Conservation (phyloP, 225 moss, liverwort and hornwort genomes). For the Takakia lepidozioides region DNA sequence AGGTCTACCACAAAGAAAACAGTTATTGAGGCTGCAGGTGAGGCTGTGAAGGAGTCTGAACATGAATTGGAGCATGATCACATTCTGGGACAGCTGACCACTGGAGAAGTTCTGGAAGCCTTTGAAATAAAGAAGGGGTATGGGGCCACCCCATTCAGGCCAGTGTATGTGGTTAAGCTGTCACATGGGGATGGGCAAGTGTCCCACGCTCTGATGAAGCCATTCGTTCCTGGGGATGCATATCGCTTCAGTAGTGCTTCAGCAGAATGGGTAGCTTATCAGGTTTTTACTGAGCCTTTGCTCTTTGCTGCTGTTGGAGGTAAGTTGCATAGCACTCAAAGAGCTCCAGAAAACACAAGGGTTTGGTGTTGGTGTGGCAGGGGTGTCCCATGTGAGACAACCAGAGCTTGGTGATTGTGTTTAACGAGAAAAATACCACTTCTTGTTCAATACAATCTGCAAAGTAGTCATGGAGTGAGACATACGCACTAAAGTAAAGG, state of each 20-base stretch:
- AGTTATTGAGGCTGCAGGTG: background rate
- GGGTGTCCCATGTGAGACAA: too few species aligned
- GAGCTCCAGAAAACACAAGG: too few species aligned
- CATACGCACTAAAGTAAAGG: too few species aligned
- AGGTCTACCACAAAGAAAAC: conserved; percentile 1
- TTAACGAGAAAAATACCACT: too few species aligned
- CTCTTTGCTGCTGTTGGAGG: too few species aligned
- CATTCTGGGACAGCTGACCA: conserved; percentile 25
- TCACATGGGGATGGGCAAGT: conserved; percentile 20
- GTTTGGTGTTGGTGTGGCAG: too few species aligned
- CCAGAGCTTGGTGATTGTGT: too few species aligned
- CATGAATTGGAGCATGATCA: conserved; percentile 21
- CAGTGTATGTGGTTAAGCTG: conserved; percentile 39
- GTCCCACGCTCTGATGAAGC: conserved; percentile 52
- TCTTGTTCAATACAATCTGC: too few species aligned
- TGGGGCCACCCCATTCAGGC: conserved; percentile 48
- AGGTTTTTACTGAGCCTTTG: conserved; percentile 28
- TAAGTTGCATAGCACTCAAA: too few species aligned
- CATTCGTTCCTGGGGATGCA: conserved; percentile 38
- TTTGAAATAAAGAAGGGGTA: conserved; percentile 54
- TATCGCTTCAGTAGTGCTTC: conserved; percentile 41
- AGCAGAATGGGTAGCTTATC: conserved; percentile 57
- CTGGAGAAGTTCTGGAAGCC: conserved; percentile 29
- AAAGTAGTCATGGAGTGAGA: too few species aligned
- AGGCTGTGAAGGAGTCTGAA: background rate